phyloP scores from a whole-genome alignment of 257 asterid genomes.

The Ilex asprella region DNA sequence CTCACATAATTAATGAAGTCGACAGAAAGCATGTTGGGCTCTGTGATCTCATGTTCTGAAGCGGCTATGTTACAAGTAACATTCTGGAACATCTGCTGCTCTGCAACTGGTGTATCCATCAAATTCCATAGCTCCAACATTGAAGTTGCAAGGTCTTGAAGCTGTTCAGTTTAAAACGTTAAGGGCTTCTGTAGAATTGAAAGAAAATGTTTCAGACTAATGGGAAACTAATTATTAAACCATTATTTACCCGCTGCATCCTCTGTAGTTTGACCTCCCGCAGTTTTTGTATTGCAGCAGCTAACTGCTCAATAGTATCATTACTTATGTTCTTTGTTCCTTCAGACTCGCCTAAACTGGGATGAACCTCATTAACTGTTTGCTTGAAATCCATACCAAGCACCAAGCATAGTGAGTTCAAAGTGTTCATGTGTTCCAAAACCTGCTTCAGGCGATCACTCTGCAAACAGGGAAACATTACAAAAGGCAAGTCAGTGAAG shows the following conservation, averaged over 20 bases:
- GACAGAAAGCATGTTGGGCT: slow-evolving; percentile 73
- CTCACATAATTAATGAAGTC: slow-evolving; percentile 67
- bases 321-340: slow-evolving; percentile 59
- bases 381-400: slow-evolving; percentile 84
- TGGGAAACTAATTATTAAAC: slow-evolving; percentile 3
- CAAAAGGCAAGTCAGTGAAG: slow-evolving; percentile 9
- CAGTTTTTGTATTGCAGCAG: slow-evolving; percentile 49
- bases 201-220: not conserved
- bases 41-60: slow-evolving; percentile 79
- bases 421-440: slow-evolving; percentile 51
- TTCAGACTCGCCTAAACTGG: slow-evolving; percentile 74
- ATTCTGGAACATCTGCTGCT: slow-evolving; percentile 75
- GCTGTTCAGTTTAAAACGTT: slow-evolving; percentile 29
- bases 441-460: slow-evolving; percentile 80
- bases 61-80: slow-evolving; percentile 88
- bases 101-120: slow-evolving; percentile 96
- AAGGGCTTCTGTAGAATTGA: slow-evolving; percentile 5
- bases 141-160: slow-evolving; percentile 85
- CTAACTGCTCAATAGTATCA: slow-evolving; percentile 60
- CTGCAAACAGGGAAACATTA: slow-evolving; percentile 43
- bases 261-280: slow-evolving; percentile 66
- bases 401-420: slow-evolving; percentile 73
- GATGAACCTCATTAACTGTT: slow-evolving; percentile 64
- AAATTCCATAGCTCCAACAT: slow-evolving; percentile 95
- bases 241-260: slow-evolving; percentile 67